These are phyloP conservation scores for Stenogyne calaminthoides DNA, from an alignment of 305 asterid species.

Conservation along the genomic window DNA sequence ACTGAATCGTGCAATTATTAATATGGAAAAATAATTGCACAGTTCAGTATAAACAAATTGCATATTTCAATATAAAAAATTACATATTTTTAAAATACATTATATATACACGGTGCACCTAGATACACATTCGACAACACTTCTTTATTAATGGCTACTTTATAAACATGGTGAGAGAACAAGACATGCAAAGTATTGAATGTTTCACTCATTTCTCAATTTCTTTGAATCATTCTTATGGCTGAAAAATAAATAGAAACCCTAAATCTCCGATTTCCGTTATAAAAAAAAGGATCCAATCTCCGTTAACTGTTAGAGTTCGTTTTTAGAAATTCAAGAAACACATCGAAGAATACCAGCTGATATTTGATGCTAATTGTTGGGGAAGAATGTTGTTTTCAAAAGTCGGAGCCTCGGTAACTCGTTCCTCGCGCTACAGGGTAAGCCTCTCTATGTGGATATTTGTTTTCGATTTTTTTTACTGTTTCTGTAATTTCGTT, in stretches of 20 bases:
- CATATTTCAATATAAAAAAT: no score
- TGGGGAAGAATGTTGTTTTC: conserved; percentile 58
- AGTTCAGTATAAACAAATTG: no score
- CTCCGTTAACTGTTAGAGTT: not conserved
- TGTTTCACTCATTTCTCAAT: not conserved
- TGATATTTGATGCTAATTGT: not conserved
- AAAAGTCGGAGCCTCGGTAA: conserved; percentile 51
- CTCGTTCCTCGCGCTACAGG: conserved; percentile 63
- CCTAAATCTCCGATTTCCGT: conserved; percentile 9
- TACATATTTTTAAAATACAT: no score
- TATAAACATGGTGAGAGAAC: no score
- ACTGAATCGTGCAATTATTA: no score
- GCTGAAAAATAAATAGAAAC: not conserved
- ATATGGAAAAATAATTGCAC: no score
- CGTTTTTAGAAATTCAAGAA: not conserved
- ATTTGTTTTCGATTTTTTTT: not conserved
- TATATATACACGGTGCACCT: no score
- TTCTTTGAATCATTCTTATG: not conserved
- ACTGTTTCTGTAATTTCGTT: conserved; percentile 6
- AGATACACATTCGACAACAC: no score
- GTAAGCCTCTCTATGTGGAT: conserved; percentile 40
- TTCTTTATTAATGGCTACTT: no score
- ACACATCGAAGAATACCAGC: conserved; percentile 1
- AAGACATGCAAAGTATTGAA: no score
- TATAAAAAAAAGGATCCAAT: not conserved